Evolutionary conservation across 163 green algal genomes (phyloP).

Genomic region (Chlorella variabilis): DNA sequence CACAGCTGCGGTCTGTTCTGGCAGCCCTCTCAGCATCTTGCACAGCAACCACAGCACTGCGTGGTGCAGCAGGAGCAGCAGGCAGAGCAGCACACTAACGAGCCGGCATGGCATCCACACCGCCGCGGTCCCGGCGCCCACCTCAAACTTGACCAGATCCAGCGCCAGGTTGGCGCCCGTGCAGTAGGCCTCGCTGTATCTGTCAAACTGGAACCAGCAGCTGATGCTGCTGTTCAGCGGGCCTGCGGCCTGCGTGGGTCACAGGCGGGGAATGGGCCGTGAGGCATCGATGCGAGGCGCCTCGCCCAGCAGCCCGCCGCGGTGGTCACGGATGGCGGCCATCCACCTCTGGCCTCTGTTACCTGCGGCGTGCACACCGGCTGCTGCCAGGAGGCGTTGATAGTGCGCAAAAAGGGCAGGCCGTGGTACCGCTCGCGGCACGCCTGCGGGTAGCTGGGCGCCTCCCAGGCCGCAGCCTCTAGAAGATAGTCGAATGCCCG

Average conservation of each 20-base stretch:
- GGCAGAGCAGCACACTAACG: neutral
- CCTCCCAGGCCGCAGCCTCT: neutral
- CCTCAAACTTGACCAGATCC: conserved; percentile 2
- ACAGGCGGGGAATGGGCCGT: neutral
- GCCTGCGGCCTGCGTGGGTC: neutral
- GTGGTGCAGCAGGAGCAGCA: neutral
- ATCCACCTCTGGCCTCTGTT: neutral
- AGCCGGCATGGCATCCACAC: neutral
- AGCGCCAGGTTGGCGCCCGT: conserved; percentile 9
- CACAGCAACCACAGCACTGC: too few relatives aligned
- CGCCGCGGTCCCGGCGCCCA: neutral
- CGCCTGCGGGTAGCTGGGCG: neutral
- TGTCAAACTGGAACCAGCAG: conserved; percentile 2
- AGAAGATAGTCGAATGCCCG: neutral
- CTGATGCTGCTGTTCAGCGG: neutral
- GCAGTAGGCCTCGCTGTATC: conserved; percentile 7
- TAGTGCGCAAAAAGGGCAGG: neutral
- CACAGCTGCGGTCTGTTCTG: too few relatives aligned
- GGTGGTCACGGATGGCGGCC: too few relatives aligned
- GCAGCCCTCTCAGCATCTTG: too few relatives aligned
- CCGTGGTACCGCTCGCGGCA: neutral
- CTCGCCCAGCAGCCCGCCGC: too few relatives aligned
- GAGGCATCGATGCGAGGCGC: neutral
- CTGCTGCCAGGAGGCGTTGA: neutral
- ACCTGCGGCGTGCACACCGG: conserved; percentile 7